Evolutionary conservation across 106 monocot species (phyloP), one percentile per base, ranked within the genome.

Genomic region (Triglochin maritima): DNA sequence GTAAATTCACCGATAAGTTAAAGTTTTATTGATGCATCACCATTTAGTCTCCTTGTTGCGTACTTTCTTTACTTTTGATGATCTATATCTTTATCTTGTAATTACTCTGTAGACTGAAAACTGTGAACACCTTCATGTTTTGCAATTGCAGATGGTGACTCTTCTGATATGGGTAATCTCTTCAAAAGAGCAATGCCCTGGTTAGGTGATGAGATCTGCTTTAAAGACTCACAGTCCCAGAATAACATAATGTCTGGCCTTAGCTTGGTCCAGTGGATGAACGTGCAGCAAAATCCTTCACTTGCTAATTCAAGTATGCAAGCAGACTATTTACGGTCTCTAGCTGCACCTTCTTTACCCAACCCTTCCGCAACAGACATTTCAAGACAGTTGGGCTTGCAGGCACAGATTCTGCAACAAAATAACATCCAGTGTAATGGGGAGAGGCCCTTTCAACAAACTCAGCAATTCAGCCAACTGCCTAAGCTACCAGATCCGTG

Each of bases 181-280:
- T 90, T 90, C n/a, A 95, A 83, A 53, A 81, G 83, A 47, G 87
- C 81, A 59, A 81, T 86, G 82, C 93, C 93, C 6, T 93, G 93
- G 93, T 77, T 93, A 46, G 84, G 88, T 15, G 93, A 93, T 68
- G 93, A 93, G 70, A 84, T 88, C 44, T 81, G 83, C 79, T 77
- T 86, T 29, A 93, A 93, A 71, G 93, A 88, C 64, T 61, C 85
- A 12, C 88, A 81, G 47, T 80, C 79, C 13, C 93, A 86, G 68
- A 94, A 67, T 74, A 80, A 79, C 48, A 74, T 78, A 50, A 84
- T 93, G 83, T 86, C 85, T 66, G 93, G 93, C 15, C 69, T 93
- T 56, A 89, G 83, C 71, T 74, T 93, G 59, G 89, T 77, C 50
- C 86, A 89, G 67, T 94, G 93, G 93, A 89, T 94, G 93, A 86